Base-by-base conservation (phyloP, 495 filamentous ascomycete species). In the Sporormia fimetaria region DNA sequence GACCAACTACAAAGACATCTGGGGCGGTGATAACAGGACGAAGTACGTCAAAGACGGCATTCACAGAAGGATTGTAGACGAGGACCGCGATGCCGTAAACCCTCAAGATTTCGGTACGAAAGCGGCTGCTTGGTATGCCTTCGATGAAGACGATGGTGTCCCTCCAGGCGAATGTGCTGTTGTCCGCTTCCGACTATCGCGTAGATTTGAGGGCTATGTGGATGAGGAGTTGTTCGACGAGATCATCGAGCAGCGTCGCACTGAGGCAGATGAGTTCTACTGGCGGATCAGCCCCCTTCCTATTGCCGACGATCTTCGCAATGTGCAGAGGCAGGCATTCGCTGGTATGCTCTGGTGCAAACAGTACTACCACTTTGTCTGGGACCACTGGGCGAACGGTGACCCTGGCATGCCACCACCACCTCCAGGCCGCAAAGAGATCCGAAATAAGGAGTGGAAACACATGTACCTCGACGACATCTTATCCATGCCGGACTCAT, bases 291-390 rank as follows among this genome's bases (percentile, higher is more conserved):
- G 81, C 62, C 88, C 88, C 1, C 67, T 96, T 25, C 88, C 88
- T 2, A 92, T 96, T 82, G 73, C 81, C 7, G 88, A 96, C 23
- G 88, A 96, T 52, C 72, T 96, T 18, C 77, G 88, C 29, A 95
- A 90, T 62, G 87, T 96, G 50, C 88, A 96, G 56, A 73, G 88
- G 37, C 88, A 96, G 62, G 88, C 88, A 3, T 81, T 95, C 37
- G 73, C 84, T 0, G 88, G 88, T 28, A 95, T 96, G 90, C 76
- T 96, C 68, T 96, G 88, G 88, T 86, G 78, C 32, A 96, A 96
- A 60, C 87, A 96, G 62, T 83, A 81, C 61, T 96, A 96, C 58
- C 77, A 92, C 54, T 94, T 96, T 61, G 76, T 94, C 49, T 94
- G 84, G 83, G 87, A 94, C 31, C 81, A 96, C 57, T 96, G 88